These are phyloP conservation scores for Xylaria sp. DNA, from an alignment of 2,329 filamentous ascomycete species.

Conservation along the genomic window DNA sequence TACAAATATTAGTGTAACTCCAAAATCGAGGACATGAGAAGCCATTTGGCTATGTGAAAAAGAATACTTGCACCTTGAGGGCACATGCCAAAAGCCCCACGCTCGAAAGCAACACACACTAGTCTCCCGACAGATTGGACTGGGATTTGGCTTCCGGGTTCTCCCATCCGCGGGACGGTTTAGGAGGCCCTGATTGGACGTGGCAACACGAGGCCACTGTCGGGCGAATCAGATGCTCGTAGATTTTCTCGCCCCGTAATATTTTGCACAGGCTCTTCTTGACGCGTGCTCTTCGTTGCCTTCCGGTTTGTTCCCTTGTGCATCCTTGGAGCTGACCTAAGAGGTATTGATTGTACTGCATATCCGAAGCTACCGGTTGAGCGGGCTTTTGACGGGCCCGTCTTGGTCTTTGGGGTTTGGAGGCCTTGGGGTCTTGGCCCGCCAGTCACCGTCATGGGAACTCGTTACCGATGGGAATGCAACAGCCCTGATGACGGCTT, in stretches of 20 bases:
- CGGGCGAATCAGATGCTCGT: slow-evolving; percentile 24
- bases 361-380: slow-evolving; percentile 37
- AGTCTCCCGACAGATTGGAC: slow-evolving; percentile 43
- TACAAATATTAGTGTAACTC: not conserved
- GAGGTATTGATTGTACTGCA: not conserved
- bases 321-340: slow-evolving; percentile 26
- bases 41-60: too few relatives aligned
- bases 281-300: slow-evolving; percentile 35
- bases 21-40: not conserved
- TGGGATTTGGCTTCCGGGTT: slow-evolving; percentile 49
- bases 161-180: slow-evolving; percentile 38
- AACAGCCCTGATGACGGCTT: slow-evolving; percentile 13
- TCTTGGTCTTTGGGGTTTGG: slow-evolving; percentile 6
- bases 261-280: slow-evolving; percentile 32
- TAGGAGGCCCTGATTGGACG: slow-evolving; percentile 40
- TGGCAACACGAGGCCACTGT: slow-evolving; percentile 28
- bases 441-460: slow-evolving; percentile 14
- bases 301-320: slow-evolving; percentile 40
- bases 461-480: slow-evolving; percentile 18
- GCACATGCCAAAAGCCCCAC: slow-evolving; percentile 5
- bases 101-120: slow-evolving; percentile 10
- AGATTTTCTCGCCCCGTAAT: slow-evolving; percentile 18
- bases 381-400: slow-evolving; percentile 36
- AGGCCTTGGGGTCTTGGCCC: slow-evolving; percentile 19
- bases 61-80: not conserved